Conservation (phyloP, 2,329 filamentous ascomycete genomes). For the Epichloe bromicola region DNA sequence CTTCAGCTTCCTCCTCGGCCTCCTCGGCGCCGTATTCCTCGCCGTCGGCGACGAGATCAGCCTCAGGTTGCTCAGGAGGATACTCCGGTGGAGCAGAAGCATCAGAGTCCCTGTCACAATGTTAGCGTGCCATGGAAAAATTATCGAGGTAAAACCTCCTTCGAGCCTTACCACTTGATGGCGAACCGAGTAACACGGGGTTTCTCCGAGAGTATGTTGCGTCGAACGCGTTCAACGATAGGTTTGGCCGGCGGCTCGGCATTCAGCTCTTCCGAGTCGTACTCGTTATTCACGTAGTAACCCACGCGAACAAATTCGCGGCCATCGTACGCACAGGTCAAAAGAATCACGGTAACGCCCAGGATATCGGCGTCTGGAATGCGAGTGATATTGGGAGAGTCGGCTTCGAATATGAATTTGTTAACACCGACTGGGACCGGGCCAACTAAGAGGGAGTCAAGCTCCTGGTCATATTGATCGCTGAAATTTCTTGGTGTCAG, state of each 20-base stretch:
- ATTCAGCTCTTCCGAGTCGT: constrained; percentile 80
- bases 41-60: constrained; percentile 74
- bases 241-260: constrained; percentile 86
- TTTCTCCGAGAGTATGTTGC: constrained; percentile 93
- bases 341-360: constrained; percentile 89
- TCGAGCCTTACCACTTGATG: constrained; percentile 79
- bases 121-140: not conserved
- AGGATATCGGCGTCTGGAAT: constrained; percentile 94
- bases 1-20: constrained; percentile 56
- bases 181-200: constrained; percentile 93
- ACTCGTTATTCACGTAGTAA: constrained; percentile 99
- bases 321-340: constrained; percentile 92
- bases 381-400: constrained; percentile 75
- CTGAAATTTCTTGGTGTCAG: constrained; percentile 29
- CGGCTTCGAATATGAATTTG: constrained; percentile 96
- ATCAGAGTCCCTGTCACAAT: constrained; percentile 70
- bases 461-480: constrained; percentile 95
- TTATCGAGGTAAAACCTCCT: not conserved
- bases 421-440: constrained; percentile 97
- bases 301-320: constrained; percentile 96
- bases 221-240: constrained; percentile 77
- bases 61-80: constrained; percentile 94
- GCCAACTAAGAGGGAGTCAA: constrained; percentile 90
- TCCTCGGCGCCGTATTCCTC: constrained; percentile 87
- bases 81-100: constrained; percentile 91